Percentiles rank a stretch among this genome's conserved stretches.
Conservation (phyloP, 768 basidiomycete genomes). For the Panellus pusillus region DNA sequence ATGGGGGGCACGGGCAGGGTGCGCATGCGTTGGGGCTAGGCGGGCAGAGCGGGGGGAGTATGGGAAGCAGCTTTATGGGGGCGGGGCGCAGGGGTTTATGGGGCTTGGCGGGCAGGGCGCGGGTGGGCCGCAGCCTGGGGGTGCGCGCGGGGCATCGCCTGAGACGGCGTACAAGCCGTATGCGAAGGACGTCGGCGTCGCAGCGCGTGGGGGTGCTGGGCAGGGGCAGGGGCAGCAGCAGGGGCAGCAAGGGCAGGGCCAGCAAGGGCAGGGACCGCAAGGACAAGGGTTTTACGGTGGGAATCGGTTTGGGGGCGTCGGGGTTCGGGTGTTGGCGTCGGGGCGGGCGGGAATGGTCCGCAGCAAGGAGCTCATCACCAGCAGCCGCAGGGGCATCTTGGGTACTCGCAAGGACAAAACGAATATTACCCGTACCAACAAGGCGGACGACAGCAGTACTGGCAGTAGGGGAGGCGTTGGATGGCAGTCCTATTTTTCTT, state of each 20-base stretch:
- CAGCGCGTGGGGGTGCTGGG: conserved; percentile 40
- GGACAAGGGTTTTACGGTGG: conserved; percentile 51
- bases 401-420: conserved; percentile 63
- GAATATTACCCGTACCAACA: conserved; percentile 78
- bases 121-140: conserved; percentile 32
- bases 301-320: conserved; percentile 44
- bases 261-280: conserved; percentile 53
- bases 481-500: conserved; percentile 3
- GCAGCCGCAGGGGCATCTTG: conserved; percentile 57
- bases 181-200: conserved; percentile 62
- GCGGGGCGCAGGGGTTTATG: conserved; percentile 72
- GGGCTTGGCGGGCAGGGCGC: conserved; percentile 54
- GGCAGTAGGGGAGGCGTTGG: conserved; percentile 48
- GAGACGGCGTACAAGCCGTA: conserved; percentile 79
- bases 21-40: conserved; percentile 34
- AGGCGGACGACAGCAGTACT: conserved; percentile 61
- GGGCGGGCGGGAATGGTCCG: conserved; percentile 37
- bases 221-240: conserved; percentile 52
- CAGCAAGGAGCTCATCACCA: conserved; percentile 45
- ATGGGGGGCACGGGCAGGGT: conserved; percentile 59
- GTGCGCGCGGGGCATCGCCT: conserved; percentile 57
- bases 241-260: conserved; percentile 50
- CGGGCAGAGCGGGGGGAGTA: conserved; percentile 22
- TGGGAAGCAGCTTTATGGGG: conserved; percentile 39
- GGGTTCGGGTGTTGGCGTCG: conserved; percentile 35